phyloP scores from a whole-genome alignment of 768 basidiomycete species.

The Auriscalpium vulgare region DNA sequence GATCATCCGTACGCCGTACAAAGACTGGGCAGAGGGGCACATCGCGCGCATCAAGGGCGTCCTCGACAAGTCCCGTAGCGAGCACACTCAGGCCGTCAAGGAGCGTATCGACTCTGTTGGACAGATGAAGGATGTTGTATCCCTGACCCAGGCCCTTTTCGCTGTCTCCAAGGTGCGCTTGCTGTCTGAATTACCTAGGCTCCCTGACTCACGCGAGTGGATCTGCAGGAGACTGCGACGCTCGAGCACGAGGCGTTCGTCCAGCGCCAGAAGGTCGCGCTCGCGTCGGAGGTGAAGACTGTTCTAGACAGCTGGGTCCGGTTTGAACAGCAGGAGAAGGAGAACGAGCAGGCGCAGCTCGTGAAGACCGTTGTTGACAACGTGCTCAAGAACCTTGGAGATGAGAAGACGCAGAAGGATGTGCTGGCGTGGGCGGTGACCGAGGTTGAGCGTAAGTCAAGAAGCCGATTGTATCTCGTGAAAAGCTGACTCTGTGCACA shows the following conservation, averaged over 20 bases:
- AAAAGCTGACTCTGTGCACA: conserved; percentile 22
- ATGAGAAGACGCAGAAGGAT: conserved; percentile 86
- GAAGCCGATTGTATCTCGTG: background rate
- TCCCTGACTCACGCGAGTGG: background rate
- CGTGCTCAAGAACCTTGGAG: conserved; percentile 73
- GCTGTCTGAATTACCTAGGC: background rate
- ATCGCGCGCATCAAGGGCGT: conserved; percentile 78
- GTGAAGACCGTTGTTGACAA: conserved; percentile 83
- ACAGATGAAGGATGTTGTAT: conserved; percentile 93
- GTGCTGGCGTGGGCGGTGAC: conserved; percentile 70
- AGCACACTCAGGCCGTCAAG: conserved; percentile 91
- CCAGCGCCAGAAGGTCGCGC: conserved; percentile 79
- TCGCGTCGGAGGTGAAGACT: conserved; percentile 84
- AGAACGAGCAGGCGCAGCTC: conserved; percentile 91
- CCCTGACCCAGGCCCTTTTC: conserved; percentile 86
- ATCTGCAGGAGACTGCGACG: conserved; percentile 75
- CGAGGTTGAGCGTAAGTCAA: conserved; percentile 86
- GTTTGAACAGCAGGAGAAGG: conserved; percentile 93
- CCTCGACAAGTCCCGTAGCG: conserved; percentile 71
- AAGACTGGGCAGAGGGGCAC: conserved; percentile 85
- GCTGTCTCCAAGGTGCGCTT: conserved; percentile 73
- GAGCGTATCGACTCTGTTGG: conserved; percentile 87
- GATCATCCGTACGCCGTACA: conserved; percentile 81
- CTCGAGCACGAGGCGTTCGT: conserved; percentile 87
- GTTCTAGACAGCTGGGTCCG: conserved; percentile 98